These are phyloP conservation scores for Melocanna baccifera DNA, from an alignment of 176 grass and related monocot genomes.

Conservation along the genomic window DNA sequence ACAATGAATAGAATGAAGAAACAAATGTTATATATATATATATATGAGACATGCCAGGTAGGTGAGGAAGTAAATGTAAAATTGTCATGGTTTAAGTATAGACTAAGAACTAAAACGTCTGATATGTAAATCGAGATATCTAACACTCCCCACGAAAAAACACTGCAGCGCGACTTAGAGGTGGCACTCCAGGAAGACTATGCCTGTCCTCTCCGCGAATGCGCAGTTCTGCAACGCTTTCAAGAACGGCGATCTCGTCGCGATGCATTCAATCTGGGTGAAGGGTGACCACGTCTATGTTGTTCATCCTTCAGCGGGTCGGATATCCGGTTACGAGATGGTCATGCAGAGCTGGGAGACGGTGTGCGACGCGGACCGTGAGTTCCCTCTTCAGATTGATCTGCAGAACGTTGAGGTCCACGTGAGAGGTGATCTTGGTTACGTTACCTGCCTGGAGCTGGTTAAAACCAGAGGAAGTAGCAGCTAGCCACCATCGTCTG, in stretches of 20 bases:
- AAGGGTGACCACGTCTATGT: constrained; percentile 81
- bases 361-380: constrained; percentile 59
- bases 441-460: constrained; percentile 75
- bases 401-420: constrained; percentile 74
- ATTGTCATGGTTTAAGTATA: no score
- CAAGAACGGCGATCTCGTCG: constrained; percentile 60
- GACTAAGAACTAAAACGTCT: no score
- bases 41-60: no score
- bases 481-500: constrained; percentile 81
- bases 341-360: constrained; percentile 95
- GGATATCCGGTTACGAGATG: constrained; percentile 69
- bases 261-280: constrained; percentile 61
- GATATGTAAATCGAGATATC: no score
- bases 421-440: constrained; percentile 62
- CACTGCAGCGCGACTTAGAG: constrained; percentile 50
- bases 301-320: constrained; percentile 63
- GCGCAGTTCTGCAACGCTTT: constrained; percentile 70
- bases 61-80: no score
- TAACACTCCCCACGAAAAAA: constrained; percentile 43
- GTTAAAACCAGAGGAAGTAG: constrained; percentile 70
- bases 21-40: no score
- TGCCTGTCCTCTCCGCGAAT: constrained; percentile 51
- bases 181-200: constrained; percentile 70
- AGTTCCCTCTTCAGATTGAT: constrained; percentile 83
- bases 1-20: no score